A percentile compares a stretch with the other conserved stretches of the same genome.
Evolutionary conservation across 371 early-diverging fungal genomes (phyloP).

Genomic region (Chytridium lagenaria): DNA sequence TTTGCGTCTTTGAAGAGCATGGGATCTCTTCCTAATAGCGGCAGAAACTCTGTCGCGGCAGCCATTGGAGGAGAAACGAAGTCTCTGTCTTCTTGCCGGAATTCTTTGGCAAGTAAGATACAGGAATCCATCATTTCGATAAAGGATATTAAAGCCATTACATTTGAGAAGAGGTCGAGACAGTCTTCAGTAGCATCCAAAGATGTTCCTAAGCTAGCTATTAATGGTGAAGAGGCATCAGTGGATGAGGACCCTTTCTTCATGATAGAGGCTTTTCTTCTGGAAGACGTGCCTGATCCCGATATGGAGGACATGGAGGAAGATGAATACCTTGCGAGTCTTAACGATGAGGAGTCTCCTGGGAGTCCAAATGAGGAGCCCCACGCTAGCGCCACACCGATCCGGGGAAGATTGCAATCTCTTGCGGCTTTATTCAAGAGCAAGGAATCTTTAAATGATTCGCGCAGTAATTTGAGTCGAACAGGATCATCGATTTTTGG

Average conservation of each 20-base stretch:
- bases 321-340: neutral
- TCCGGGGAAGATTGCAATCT: neutral
- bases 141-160: neutral
- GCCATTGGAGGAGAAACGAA: neutral
- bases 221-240: neutral
- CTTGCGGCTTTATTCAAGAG: neutral
- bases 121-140: neutral
- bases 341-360: neutral
- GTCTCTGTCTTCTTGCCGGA: neutral
- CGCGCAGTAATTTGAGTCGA: slow-evolving; percentile 4
- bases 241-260: neutral
- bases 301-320: slow-evolving; percentile 22
- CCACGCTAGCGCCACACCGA: neutral
- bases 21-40: slow-evolving; percentile 2
- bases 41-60: neutral
- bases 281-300: slow-evolving; percentile 47
- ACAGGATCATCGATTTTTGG: slow-evolving; percentile 1
- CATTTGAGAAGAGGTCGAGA: neutral
- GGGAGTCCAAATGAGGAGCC: neutral
- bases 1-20: neutral
- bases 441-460: neutral
- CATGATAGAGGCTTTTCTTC: slow-evolving; percentile 29
- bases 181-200: neutral
- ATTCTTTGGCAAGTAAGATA: neutral
- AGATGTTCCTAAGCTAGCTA: neutral